phyloP scores from a whole-genome alignment of 2,329 filamentous ascomycete genomes.

The Arachnopeziza araneosa region DNA sequence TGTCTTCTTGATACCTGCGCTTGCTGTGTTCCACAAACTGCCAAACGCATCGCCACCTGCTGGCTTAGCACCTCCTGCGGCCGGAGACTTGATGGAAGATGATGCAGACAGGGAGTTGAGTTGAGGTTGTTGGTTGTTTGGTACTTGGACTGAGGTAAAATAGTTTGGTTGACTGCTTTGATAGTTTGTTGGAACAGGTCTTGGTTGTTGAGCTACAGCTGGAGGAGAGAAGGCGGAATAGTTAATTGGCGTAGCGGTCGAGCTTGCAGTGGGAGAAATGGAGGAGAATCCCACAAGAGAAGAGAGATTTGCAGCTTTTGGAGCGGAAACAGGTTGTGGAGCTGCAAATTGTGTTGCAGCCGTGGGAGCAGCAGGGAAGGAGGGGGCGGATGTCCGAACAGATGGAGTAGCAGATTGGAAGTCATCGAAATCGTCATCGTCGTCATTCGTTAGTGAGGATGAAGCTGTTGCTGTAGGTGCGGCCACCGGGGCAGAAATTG shows the following conservation, averaged over 20 bases:
- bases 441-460: conserved; percentile 41
- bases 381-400: conserved; percentile 38
- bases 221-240: conserved; percentile 58
- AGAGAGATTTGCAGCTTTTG: conserved; percentile 73
- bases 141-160: conserved; percentile 72
- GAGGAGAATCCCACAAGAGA: conserved; percentile 77
- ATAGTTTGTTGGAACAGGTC: conserved; percentile 50
- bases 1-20: conserved; percentile 69
- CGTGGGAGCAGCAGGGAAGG: conserved; percentile 35
- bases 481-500: conserved; percentile 38
- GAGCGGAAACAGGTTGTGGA: conserved; percentile 78
- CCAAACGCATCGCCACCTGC: conserved; percentile 81
- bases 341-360: conserved; percentile 63
- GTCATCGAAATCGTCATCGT: conserved; percentile 95
- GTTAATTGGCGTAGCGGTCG: conserved; percentile 50
- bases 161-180: conserved; percentile 86
- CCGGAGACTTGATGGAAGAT: conserved; percentile 40
- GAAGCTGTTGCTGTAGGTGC: conserved; percentile 39
- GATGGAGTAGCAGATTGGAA: conserved; percentile 81
- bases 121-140: conserved; percentile 29
- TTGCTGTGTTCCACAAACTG: conserved; percentile 68
- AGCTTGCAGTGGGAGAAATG: conserved; percentile 63
- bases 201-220: conserved; percentile 36
- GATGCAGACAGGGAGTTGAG: conserved; percentile 25
- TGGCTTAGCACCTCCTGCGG: conserved; percentile 51